Base-by-base conservation (phyloP, 176 grass and related monocot species). In the Leersia perrieri region DNA sequence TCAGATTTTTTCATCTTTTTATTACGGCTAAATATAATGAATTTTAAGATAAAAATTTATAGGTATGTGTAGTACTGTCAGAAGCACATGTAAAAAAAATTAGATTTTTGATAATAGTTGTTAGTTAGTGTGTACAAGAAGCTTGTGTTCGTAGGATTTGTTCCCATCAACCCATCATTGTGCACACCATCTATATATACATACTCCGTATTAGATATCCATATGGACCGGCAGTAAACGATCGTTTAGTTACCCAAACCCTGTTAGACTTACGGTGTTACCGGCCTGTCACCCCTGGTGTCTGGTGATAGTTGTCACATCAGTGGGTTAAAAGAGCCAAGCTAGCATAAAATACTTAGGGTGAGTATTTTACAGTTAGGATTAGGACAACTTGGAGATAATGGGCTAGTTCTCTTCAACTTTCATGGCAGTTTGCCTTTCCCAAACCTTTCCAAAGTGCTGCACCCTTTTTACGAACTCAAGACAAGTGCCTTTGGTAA, bases 361-460 rank as follows among this genome's bases (percentile, higher is more conserved):
- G 5, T 2, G 58, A 73, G 45, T 83, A 73, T 83, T 88, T 78
- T 83, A 60, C 34, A 5, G 58, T 44, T 73, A 73, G 44, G 86
- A 58, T 83, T 53, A 72, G 60, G 74, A 83, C 60, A 88, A 44
- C 79, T 58, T 79, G 79, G 67, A 79, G 88, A 82, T 74, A 86
- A 79, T 86, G 73, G 78, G 44, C 4, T 86, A 53, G 18, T 47
- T 47, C 49, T 53, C 38, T 64, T 78, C 60, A 77, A 66, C 74
- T 71, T 86, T 73, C 35, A 77, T 60, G 83, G 32, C 63, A 82
- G 47, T 49, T 61, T 70, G 40, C 73, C 74, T 78, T 90, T 88
- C 28, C 74, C 66, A 41, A 74, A 12, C 66, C 88, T 86, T 90
- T 90, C 73, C 83, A 74, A 86, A 86, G 83, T 90, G 88, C 79